Percentiles rank a stretch among this genome's conserved stretches.
phyloP scores from a whole-genome alignment of 78 protist genomes.

The Acrasis kona region DNA sequence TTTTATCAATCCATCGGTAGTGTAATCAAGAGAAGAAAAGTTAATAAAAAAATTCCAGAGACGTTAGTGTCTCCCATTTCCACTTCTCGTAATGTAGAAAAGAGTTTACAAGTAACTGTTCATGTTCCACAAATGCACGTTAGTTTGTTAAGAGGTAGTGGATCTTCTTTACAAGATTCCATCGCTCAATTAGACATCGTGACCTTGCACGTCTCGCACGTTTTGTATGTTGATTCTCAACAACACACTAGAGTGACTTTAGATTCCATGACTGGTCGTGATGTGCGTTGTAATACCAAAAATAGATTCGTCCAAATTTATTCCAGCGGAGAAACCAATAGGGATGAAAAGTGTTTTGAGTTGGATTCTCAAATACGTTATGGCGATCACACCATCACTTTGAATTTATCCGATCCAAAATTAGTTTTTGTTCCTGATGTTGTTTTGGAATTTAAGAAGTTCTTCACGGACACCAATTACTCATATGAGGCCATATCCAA shows the following conservation, averaged over 20 bases:
- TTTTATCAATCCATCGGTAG: not conserved
- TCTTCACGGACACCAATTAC: not conserved
- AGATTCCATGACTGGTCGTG: not conserved
- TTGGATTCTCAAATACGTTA: not conserved
- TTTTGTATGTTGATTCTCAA: not conserved
- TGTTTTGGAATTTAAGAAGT: not conserved
- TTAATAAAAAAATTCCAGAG: not conserved
- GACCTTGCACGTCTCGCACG: not conserved
- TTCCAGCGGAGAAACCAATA: no score
- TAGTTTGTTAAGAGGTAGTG: not conserved
- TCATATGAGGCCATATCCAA: no score
- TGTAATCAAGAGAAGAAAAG: not conserved
- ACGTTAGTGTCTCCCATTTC: no score
- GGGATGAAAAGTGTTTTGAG: not conserved
- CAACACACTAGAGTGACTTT: not conserved
- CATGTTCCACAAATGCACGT: not conserved
- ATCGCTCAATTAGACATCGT: not conserved
- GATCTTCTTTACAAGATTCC: not conserved
- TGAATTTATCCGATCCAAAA: not conserved
- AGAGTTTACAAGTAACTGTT: not conserved
- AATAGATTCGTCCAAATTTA: not conserved
- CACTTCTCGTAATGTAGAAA: not conserved
- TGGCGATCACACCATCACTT: not conserved
- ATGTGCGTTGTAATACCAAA: not conserved
- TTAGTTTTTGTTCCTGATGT: not conserved